Evolutionary conservation across 768 basidiomycete species (phyloP), one percentile per base, ranked within the genome.

Genomic region (Trametes punicea): DNA sequence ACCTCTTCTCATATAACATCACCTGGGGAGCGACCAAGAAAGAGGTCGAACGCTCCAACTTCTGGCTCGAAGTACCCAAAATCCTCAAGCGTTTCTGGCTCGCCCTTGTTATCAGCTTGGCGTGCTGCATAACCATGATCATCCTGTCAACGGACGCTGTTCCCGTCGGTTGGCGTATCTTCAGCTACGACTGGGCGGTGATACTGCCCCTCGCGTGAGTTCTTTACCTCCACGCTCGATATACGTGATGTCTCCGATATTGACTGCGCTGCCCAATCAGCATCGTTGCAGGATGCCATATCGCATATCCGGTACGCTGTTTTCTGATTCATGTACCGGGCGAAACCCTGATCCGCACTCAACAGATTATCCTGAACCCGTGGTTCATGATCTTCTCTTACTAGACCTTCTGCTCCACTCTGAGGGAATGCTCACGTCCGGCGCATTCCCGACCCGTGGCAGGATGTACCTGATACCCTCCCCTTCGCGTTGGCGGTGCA

Each of bases 341-440:
- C 15, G 20, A 3, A 20, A 6, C 4, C n/a, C 56, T 51, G 45
- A 52, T 42, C 16, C 46, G 45, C 16, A 39, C 23, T 10, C 45
- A 51, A 48, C 39, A 88, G 79, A 87, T 95, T 52, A 83, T 92
- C 18, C 78, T 94, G 38, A 94, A 94, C 63, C 92, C 90, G 0
- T 90, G 87, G 87, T 72, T 93, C 51, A 90, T 90, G 87, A 87
- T 90, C 39, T 93, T 92, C 71, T 84, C 84, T 0, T 82, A 80
- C 62, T 77, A 64, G 34, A 38, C 21, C 7, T 26, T 34, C 34
- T 15, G 21, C 31, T 39, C 51, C 21, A 13, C 6, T 30, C 18
- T 21, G 36, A 29, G 45, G 36, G 36, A 44, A 27, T n/a, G 34
- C 30, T 36, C 42, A 34, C 49, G 18, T 31, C 42, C 56, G 49